Conservation (phyloP, 129 eudicot genomes). For the Artemisia tridentata region DNA sequence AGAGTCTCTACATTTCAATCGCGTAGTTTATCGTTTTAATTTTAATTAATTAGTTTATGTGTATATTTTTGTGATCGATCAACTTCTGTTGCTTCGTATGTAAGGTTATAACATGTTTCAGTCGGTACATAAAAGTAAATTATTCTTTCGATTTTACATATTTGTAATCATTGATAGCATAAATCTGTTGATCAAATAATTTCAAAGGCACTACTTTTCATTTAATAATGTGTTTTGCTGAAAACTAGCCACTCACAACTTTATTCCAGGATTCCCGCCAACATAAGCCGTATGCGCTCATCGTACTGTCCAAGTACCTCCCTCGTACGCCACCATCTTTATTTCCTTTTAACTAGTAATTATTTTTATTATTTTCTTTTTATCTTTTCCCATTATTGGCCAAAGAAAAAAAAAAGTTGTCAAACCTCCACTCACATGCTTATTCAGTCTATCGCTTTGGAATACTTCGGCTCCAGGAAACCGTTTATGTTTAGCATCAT, state of each 20-base stretch:
- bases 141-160: too few relatives aligned
- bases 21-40: too few relatives aligned
- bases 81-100: too few relatives aligned
- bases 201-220: neutral
- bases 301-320: constrained; percentile 36
- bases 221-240: neutral
- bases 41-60: too few relatives aligned
- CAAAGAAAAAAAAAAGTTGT: neutral
- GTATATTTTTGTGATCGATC: too few relatives aligned
- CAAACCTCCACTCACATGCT: constrained; percentile 14
- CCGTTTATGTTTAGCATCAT: constrained; percentile 20
- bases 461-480: constrained; percentile 30
- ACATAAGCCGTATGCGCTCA: constrained; percentile 27
- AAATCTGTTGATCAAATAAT: neutral
- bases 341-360: constrained; percentile 11
- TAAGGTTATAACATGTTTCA: too few relatives aligned
- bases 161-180: too few relatives aligned
- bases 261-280: constrained; percentile 34
- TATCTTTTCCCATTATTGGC: constrained; percentile 19
- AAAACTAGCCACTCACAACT: constrained; percentile 17
- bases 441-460: neutral
- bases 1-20: too few relatives aligned
- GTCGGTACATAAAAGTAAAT: too few relatives aligned
- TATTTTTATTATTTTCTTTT: neutral
- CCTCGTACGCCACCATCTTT: constrained; percentile 30